Percentiles rank a stretch among this genome's conserved stretches.
These are phyloP conservation scores for Mycena albidolilacea DNA, from an alignment of 768 basidiomycete species.

Conservation along the genomic window DNA sequence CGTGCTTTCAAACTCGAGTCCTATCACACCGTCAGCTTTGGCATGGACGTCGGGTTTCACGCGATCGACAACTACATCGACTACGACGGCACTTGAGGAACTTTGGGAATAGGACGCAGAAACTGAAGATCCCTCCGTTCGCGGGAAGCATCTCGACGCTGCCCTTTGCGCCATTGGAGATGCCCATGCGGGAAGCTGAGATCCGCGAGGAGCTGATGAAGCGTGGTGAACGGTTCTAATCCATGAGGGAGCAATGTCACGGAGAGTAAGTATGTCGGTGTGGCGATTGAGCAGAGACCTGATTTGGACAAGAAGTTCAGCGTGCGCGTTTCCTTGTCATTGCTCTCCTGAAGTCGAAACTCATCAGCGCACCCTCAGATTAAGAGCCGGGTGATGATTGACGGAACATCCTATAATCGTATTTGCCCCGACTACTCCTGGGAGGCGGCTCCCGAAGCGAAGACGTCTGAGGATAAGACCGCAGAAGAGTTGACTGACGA, in stretches of 20 bases:
- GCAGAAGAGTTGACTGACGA: slow-evolving; percentile 16
- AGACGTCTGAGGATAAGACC: slow-evolving; percentile 14
- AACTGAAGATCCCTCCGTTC: slow-evolving; percentile 33
- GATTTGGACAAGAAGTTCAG: slow-evolving; percentile 29
- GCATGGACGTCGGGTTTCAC: slow-evolving; percentile 25
- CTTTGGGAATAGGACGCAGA: slow-evolving; percentile 16
- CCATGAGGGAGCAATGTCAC: slow-evolving; percentile 32
- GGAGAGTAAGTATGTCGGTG: slow-evolving; percentile 30
- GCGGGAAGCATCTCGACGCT: slow-evolving; percentile 26
- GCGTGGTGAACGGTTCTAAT: slow-evolving; percentile 33
- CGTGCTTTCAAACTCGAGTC: slow-evolving; percentile 27
- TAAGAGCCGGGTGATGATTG: slow-evolving; percentile 31
- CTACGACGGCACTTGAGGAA: slow-evolving; percentile 36
- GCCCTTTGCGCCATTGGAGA: slow-evolving; percentile 58
- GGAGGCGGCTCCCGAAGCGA: slow-evolving; percentile 27
- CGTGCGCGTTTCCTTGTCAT: slow-evolving; percentile 4
- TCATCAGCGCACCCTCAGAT: slow-evolving; percentile 3
- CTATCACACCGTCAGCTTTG: slow-evolving; percentile 14
- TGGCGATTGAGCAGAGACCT: slow-evolving; percentile 29
- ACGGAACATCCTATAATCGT: slow-evolving; percentile 30
- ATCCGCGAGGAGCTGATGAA: slow-evolving; percentile 65
- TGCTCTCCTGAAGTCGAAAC: neutral
- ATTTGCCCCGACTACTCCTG: slow-evolving; percentile 17
- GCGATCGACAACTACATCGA: slow-evolving; percentile 11
- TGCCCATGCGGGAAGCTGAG: slow-evolving; percentile 73